Base-by-base conservation (phyloP, 2,329 filamentous ascomycete species). In the Diaporthe longicolla region DNA sequence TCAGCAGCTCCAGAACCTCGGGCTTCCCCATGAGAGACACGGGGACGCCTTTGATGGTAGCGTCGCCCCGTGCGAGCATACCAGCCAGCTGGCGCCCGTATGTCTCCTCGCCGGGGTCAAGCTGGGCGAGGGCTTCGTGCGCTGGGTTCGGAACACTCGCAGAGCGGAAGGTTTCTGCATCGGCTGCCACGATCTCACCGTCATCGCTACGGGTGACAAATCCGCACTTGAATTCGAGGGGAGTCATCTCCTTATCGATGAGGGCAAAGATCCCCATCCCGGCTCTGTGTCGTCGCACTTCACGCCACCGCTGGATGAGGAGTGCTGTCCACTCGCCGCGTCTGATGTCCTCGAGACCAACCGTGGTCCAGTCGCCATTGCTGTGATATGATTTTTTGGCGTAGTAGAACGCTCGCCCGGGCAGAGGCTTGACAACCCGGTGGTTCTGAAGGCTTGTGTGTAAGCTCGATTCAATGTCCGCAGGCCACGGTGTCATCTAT, bases 401-500 rank as follows among this genome's bases (percentile, higher is more conserved):
- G 37, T 48, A 58, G 68, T 48, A 58, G 7, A 70, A 45, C 48
- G 68, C 68, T 17, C 19, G 37, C n/a, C 68, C 52, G 17, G 68
- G 37, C 21, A 70, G 68, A 19, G 68, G 68, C 26, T 70, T 70
- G 13, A 70, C 68, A 21, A 48, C 26, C 17, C 55, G 52, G 45
- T 70, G 68, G 10, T 37, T 32, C 68, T 70, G 24, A 29, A 40
- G 37, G 37, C 37, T 37, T 1, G 8, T 5, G 13, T 52, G 63
- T 66, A 21, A 66, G 45, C 45, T 26, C 5, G 29, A 2, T 40
- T 11, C 6, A 15, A 32, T 19, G 15, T 13, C 32, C 29, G 21
- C 29, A n/a, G 13, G 29, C 61, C 61, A 50, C 21, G 24, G 17
- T 40, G 17, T 19, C 17, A 37, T 11, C 17, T 45, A 9, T 1